These are phyloP conservation scores for Candida chauliodis DNA, from an alignment of 805 yeast genomes.

Conservation along the genomic window DNA sequence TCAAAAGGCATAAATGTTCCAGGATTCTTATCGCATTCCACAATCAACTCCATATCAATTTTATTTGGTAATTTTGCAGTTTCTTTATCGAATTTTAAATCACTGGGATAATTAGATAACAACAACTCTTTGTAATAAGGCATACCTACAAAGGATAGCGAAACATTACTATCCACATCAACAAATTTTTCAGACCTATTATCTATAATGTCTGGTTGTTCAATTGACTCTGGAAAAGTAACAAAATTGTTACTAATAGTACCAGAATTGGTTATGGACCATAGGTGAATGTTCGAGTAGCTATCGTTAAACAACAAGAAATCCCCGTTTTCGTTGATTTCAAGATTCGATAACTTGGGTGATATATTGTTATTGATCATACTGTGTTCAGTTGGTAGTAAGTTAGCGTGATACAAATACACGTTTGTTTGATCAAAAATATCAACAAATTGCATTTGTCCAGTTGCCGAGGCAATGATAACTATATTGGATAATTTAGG, in stretches of 20 bases:
- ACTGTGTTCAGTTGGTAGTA: slow-evolving; percentile 19
- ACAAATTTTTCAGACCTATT: slow-evolving; percentile 5
- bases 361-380: slow-evolving; percentile 5
- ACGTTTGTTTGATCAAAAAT: slow-evolving; percentile 72
- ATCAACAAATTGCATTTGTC: slow-evolving; percentile 85
- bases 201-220: slow-evolving; percentile 48
- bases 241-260: slow-evolving; percentile 29
- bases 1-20: slow-evolving; percentile 41
- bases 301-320: slow-evolving; percentile 67
- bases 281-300: slow-evolving; percentile 58
- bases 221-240: slow-evolving; percentile 41
- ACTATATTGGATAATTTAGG: slow-evolving; percentile 81
- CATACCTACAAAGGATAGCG: slow-evolving; percentile 74
- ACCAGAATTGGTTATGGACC: slow-evolving; percentile 48
- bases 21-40: slow-evolving; percentile 20
- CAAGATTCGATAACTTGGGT: slow-evolving; percentile 44
- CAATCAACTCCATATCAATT: slow-evolving; percentile 45
- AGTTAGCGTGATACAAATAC: slow-evolving; percentile 62
- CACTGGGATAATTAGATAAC: slow-evolving; percentile 76
- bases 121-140: slow-evolving; percentile 79
- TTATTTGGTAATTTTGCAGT: slow-evolving; percentile 56
- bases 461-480: slow-evolving; percentile 67
- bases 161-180: slow-evolving; percentile 44
- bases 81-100: slow-evolving; percentile 55
- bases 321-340: slow-evolving; percentile 71